Percentiles rank a stretch among this genome's conserved stretches.
phyloP scores from a whole-genome alignment of 768 basidiomycete species.

The Suillus decipiens region DNA sequence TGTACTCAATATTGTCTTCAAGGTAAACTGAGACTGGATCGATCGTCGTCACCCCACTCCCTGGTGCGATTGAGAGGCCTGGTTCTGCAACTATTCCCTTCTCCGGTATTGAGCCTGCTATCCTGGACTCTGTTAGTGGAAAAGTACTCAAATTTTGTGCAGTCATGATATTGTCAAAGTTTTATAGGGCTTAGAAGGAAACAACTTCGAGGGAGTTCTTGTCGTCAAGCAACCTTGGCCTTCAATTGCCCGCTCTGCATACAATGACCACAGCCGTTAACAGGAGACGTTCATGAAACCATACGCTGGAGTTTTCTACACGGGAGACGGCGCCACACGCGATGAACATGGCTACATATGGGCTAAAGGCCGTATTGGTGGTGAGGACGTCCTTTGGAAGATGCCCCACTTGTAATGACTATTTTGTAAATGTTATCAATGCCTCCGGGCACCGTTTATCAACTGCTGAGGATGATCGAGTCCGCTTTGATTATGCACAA shows the following conservation, averaged over 20 bases:
- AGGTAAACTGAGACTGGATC: constrained; percentile 99
- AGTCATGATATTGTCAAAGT: constrained; percentile 8
- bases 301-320: constrained; percentile 92
- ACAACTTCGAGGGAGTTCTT: constrained; percentile 89
- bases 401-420: constrained; percentile 4
- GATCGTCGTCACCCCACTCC: constrained; percentile 93
- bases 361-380: constrained; percentile 97
- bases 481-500: too few species aligned
- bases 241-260: constrained; percentile 91
- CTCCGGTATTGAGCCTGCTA: constrained; percentile 89
- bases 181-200: constrained; percentile 64
- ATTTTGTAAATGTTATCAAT: constrained; percentile 83
- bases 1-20: not conserved
- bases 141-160: constrained; percentile 38
- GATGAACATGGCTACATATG: constrained; percentile 97
- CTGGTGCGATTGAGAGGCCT: constrained; percentile 94
- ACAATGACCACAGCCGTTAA: constrained; percentile 87
- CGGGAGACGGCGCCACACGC: constrained; percentile 95
- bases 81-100: constrained; percentile 97
- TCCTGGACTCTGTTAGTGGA: constrained; percentile 85
- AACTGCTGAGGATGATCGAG: too few species aligned
- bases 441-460: constrained; percentile 91
- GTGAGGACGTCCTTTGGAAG: constrained; percentile 41
- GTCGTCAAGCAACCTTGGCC: constrained; percentile 91
- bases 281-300: constrained; percentile 80